These are phyloP conservation scores for Kockiozyma suomiensis DNA, from an alignment of 805 yeast genomes.

Conservation along the genomic window DNA sequence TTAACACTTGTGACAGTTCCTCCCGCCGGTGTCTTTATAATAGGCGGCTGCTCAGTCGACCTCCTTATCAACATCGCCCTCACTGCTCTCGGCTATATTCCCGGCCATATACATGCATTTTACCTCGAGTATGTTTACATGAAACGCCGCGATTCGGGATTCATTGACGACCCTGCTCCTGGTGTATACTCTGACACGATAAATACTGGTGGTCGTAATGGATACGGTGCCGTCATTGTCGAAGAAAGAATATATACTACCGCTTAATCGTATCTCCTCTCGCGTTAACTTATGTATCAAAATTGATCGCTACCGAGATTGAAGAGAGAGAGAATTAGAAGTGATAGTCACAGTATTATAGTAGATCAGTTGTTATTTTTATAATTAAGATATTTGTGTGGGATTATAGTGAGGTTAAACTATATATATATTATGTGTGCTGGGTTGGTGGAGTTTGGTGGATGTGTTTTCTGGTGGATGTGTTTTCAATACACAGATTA, in stretches of 20 bases:
- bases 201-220: slow-evolving; percentile 33
- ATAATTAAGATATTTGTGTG: no score
- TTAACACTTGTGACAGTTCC: slow-evolving; percentile 18
- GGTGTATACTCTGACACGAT: slow-evolving; percentile 32
- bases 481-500: no score
- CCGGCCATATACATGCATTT: slow-evolving; percentile 48
- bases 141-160: slow-evolving; percentile 26
- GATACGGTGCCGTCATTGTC: slow-evolving; percentile 30
- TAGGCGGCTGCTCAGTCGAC: slow-evolving; percentile 52
- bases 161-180: slow-evolving; percentile 26
- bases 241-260: slow-evolving; percentile 16
- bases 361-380: background rate
- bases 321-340: no score
- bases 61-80: slow-evolving; percentile 56
- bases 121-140: slow-evolving; percentile 32
- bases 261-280: background rate
- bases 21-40: slow-evolving; percentile 32
- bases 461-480: no score
- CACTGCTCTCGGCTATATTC: slow-evolving; percentile 61
- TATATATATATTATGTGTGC: no score
- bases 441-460: no score
- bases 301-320: no score
- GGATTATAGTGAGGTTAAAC: no score
- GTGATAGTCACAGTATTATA: background rate
- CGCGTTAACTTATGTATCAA: no score